phyloP scores from a whole-genome alignment of 192 early-diverging fungal species.

The Backusella australiensis region DNA sequence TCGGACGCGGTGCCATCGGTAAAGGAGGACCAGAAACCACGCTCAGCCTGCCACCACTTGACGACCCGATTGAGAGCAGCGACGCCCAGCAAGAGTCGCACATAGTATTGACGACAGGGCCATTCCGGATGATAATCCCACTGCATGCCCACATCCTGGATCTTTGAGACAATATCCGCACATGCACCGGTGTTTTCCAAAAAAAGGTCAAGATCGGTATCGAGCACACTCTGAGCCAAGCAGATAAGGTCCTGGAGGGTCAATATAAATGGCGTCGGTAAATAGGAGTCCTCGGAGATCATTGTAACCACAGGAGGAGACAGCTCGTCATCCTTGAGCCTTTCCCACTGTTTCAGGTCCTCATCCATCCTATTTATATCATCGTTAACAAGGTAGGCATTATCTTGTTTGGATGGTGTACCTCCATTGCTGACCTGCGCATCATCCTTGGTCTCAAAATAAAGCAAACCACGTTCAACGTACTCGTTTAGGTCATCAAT shows the following conservation, averaged over 20 bases:
- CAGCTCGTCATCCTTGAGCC: background rate
- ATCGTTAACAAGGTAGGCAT: background rate
- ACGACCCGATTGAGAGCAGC: conserved; percentile 73
- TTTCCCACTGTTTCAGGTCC: background rate
- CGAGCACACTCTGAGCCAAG: conserved; percentile 71
- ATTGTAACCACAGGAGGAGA: conserved; percentile 25
- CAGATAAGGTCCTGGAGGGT: conserved; percentile 66
- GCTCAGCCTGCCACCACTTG: conserved; percentile 78
- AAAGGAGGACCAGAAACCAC: conserved; percentile 53
- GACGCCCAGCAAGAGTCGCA: conserved; percentile 68
- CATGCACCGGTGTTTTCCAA: conserved; percentile 62
- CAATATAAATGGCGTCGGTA: conserved; percentile 55
- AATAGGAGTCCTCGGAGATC: conserved; percentile 49
- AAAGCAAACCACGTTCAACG: conserved; percentile 57
- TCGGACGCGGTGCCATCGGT: background rate
- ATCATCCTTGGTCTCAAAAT: conserved; percentile 42
- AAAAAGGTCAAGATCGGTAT: conserved; percentile 55
- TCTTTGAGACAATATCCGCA: conserved; percentile 53
- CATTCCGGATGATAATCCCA: conserved; percentile 69
- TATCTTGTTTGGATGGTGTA: background rate
- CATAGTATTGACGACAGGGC: conserved; percentile 58
- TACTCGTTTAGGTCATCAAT: conserved; percentile 65
- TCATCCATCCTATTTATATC: background rate
- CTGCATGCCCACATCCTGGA: conserved; percentile 57
- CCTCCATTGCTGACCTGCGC: conserved; percentile 11